Conservation (phyloP, 257 asterid genomes). For the Lantana camara region DNA sequence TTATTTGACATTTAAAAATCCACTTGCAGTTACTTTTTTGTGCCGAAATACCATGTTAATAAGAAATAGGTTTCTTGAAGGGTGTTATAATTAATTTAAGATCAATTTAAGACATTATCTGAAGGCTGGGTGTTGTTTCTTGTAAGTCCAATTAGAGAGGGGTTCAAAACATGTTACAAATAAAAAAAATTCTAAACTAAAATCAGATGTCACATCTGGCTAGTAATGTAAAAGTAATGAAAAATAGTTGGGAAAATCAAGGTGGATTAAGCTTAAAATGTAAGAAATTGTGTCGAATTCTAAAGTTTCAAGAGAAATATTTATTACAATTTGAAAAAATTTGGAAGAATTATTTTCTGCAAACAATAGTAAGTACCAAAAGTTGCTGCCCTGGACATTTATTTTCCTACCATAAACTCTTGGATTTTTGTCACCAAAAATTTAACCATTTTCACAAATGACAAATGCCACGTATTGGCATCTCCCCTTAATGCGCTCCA, state of each 20-base stretch:
- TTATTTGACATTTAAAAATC: background rate
- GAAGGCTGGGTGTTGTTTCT: no score
- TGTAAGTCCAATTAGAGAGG: no score
- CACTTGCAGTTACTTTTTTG: background rate
- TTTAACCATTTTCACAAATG: background rate
- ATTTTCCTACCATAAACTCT: background rate
- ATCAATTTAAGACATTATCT: background rate
- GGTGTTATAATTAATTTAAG: no score
- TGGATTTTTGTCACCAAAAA: conserved; percentile 7
- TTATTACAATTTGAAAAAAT: background rate
- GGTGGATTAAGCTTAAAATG: background rate
- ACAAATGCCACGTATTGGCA: background rate
- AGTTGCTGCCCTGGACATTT: background rate
- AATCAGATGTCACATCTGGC: no score
- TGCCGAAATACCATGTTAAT: no score
- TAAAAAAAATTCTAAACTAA: no score
- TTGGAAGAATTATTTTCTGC: background rate
- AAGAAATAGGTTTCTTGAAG: no score
- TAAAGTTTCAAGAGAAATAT: background rate
- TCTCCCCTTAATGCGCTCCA: background rate
- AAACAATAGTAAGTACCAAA: background rate
- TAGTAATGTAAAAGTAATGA: background rate
- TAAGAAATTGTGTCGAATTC: background rate
- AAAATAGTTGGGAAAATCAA: background rate
- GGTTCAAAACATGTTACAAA: no score